Base-by-base conservation (phyloP, 2,329 filamentous ascomycete genomes). In the Fusarium pseudoanthophilum region DNA sequence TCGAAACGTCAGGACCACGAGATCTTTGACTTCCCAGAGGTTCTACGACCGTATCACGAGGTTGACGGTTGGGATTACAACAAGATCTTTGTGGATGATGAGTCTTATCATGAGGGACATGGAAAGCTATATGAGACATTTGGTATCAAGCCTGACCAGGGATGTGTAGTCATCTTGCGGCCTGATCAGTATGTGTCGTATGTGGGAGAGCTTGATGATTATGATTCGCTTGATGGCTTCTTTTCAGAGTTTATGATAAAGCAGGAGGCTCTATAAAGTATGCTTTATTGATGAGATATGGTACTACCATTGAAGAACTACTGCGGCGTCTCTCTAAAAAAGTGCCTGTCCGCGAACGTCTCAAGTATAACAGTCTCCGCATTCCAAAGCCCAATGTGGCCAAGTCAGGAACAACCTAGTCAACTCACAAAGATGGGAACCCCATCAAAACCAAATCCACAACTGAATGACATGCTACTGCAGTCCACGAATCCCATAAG, bases 131-230 rank as follows among this genome's bases (percentile, higher is more conserved):
- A 92, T 75, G 82, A 86, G 63, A 85, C 84, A 7, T 91, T 90
- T 64, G 91, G 90, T 0, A 83, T 94, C 4, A 82, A 86, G 60
- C 80, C n/a, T 28, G 34, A 60, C 4, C 15, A 80, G 26, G 91
- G 92, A 0, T 90, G 88, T 69, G 81, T 90, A 8, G 86, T 92
- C 1, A 82, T 91, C 4, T 82, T 91, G 4, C 80, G 92, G 55
- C 92, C 92, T 5, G 92, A 94, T 82, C 90, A 92, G 77, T 91
- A 93, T 79, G 87, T 93, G 37, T 86, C 79, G 4, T 83, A 81
- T 75, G 72, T 85, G 4, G 81, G 81, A 2, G 78, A 81, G 21
- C 69, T 85, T 26, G 81, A 83, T 28, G 81, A 82, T 37, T 73
- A 67, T 45, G 62, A 67, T 10, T 26, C 36, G 5, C 42, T 60